These are phyloP conservation scores for Trichosporon asahii DNA, from an alignment of 1,284 basidiomycete species.

Conservation along the genomic window DNA sequence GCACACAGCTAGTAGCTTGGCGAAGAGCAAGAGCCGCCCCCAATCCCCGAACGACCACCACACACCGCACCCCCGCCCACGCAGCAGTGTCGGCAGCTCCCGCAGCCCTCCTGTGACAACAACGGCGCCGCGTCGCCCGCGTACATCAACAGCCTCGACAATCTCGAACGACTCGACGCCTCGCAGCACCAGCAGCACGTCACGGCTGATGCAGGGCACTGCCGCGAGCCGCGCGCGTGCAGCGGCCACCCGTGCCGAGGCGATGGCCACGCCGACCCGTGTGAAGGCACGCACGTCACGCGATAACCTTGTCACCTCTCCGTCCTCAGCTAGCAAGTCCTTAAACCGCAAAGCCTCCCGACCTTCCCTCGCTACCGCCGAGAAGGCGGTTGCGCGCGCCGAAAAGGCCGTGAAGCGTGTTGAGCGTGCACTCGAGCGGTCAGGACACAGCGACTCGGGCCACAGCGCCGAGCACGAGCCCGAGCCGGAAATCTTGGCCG, in stretches of 20 bases:
- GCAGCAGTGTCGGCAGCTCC: not conserved
- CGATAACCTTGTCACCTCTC: not conserved
- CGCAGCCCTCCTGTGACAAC: not conserved
- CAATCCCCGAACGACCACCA: not conserved
- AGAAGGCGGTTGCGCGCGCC: not conserved
- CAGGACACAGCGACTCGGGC: not conserved
- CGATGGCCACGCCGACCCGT: not conserved
- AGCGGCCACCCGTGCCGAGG: constrained; percentile 8
- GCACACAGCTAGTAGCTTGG: constrained; percentile 17
- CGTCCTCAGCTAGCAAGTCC: not conserved
- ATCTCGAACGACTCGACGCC: not conserved
- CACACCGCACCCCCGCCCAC: not conserved
- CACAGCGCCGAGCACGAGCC: not conserved
- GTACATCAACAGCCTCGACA: constrained; percentile 6
- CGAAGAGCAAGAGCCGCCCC: constrained; percentile 13
- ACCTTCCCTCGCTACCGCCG: not conserved
- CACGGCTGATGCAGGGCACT: constrained; percentile 23
- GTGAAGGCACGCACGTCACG: not conserved
- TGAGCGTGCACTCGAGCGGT: not conserved
- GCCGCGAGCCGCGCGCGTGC: constrained; percentile 22
- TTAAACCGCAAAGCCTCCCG: not conserved
- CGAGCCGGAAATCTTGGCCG: not conserved
- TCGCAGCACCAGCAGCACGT: not conserved
- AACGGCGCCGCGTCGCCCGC: not conserved
- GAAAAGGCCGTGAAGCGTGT: not conserved